Base-by-base conservation (phyloP, 1,284 basidiomycete species). In the Leucoagaricus sp. region DNA sequence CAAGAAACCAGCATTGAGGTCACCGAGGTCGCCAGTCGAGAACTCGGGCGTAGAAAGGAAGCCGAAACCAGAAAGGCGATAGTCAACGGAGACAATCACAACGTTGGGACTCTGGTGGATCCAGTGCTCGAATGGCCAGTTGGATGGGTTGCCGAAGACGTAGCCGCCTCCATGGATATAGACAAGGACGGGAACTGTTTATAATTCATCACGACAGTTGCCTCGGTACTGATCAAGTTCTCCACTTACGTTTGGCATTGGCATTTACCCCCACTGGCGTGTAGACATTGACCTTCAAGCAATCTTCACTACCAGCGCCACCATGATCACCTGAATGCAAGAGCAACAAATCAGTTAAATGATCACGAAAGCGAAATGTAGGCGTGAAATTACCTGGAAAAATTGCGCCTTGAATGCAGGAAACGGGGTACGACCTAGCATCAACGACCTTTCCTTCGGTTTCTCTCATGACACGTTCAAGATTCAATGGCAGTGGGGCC, bases 121-220 rank as follows among this genome's bases (percentile, higher is more conserved):
- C 81, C 80, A 84, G 59, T 75, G 70, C 60, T 82, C 78, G 63
- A 84, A 79, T 4, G 80, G 79, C 73, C 77, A 84, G 60, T 76
- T 81, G 4, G 72, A 73, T 1, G 82, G 83, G 62, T 86, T 85
- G 6, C 84, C 83, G 61, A 67, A 83, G 15, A 78, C 66, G 59
- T 83, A 85, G 40, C 80, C 81, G 66, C 87, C 85, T 12, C 85
- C 86, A 60, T 89, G 85, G 34, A 86, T 84, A 64, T 86, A 89
- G 2, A 85, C 79, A 26, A 90, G 69, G 2, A 88, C 86, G 0
- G 85, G 86, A n/a, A 85, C 81, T 82, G 42, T 8, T 40, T 19
- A 49, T 4, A 21, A n/a, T 4, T 29, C 21, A 44, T 59, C 42
- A n/a, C n/a, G n/a, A n/a, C n/a, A 47, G 21, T 12, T 15, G 8